These are phyloP conservation scores for Elsinoe fawcettii DNA, from an alignment of 2,329 filamentous ascomycete species.

Conservation along the genomic window DNA sequence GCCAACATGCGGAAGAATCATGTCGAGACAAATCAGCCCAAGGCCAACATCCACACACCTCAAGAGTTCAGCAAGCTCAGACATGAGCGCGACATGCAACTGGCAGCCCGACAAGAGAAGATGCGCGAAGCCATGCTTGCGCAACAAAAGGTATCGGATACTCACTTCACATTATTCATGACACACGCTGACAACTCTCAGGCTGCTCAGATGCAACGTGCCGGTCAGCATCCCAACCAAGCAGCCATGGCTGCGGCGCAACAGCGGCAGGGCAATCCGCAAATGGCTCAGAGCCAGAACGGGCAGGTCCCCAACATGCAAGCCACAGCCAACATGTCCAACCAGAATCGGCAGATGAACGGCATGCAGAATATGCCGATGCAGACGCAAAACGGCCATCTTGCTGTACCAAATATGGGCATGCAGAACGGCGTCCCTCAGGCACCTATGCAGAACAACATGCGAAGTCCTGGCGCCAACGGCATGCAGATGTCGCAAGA, in stretches of 20 bases:
- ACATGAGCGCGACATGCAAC: constrained; percentile 71
- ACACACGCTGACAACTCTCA: constrained; percentile 17
- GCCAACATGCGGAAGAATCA: constrained; percentile 72
- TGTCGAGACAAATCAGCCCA: constrained; percentile 53
- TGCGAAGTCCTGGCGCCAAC: constrained; percentile 17
- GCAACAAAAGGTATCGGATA: constrained; percentile 28
- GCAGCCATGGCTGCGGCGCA: constrained; percentile 35
- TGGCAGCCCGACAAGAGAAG: constrained; percentile 49
- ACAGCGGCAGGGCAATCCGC: constrained; percentile 20
- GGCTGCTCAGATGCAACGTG: constrained; percentile 11
- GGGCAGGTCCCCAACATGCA: constrained; percentile 26
- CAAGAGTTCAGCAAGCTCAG: constrained; percentile 86
- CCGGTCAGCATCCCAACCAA: constrained; percentile 20
- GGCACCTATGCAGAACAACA: constrained; percentile 40
- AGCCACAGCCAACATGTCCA: neutral
- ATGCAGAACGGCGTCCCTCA: constrained; percentile 54
- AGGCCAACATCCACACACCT: constrained; percentile 61
- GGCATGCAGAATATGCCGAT: constrained; percentile 39
- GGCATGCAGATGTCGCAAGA: constrained; percentile 17
- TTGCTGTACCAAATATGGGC: constrained; percentile 44
- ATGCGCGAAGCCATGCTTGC: constrained; percentile 57
- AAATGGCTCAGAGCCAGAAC: constrained; percentile 30
- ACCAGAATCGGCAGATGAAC: constrained; percentile 24
- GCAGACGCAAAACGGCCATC: constrained; percentile 42
- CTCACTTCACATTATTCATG: neutral